Evolutionary conservation across 768 basidiomycete genomes (phyloP), one percentile per base, ranked within the genome.

Genomic region (Pulveroboletus frians): DNA sequence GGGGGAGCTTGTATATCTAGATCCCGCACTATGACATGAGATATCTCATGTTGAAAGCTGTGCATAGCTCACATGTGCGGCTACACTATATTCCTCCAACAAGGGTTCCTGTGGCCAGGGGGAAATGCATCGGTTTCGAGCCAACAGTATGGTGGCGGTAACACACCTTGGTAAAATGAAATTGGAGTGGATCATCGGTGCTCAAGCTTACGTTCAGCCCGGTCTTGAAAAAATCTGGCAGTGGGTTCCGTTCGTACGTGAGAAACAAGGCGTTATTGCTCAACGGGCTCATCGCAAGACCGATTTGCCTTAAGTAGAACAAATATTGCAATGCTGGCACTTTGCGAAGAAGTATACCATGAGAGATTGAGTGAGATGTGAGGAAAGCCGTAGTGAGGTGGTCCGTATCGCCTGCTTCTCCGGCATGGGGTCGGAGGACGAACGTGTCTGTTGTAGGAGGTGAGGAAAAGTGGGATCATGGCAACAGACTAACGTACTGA

Each of bases 221-320:
- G 0, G 86, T 85, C 67, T 91, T 86, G 79, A 98, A 98, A 71
- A 95, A 99, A 60, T 95, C 92, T 5, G 92, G 93, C 34, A 99
- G 79, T 0, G 96, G 96, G 62, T 99, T 99, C 37, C 96, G 77
- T 71, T 99, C 96, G 60, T 97, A 98, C 3, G 90, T 86, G 62
- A 99, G 73, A 74, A 99, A 99, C 32, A 99, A 73, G 1, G 96
- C 93, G 57, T 99, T 99, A 66, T 99, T 99, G 69, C 92, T 96
- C 39, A 99, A 70, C 3, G 96, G 96, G 61, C 91, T 93, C 96
- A 99, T 99, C 2, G 96, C 96, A 15, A 99, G 79, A 27, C 96
- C 95, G 54, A 98, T 97, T 71, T 98, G 96, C 70, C 92, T 94
- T 55, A 99, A 76, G 67, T 98, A 99, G 71, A 93, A 99, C 13